A percentile compares a stretch with the other conserved stretches of the same genome.
phyloP scores from a whole-genome alignment of 2,329 filamentous ascomycete genomes.

The Trichophyton schoenleinii region DNA sequence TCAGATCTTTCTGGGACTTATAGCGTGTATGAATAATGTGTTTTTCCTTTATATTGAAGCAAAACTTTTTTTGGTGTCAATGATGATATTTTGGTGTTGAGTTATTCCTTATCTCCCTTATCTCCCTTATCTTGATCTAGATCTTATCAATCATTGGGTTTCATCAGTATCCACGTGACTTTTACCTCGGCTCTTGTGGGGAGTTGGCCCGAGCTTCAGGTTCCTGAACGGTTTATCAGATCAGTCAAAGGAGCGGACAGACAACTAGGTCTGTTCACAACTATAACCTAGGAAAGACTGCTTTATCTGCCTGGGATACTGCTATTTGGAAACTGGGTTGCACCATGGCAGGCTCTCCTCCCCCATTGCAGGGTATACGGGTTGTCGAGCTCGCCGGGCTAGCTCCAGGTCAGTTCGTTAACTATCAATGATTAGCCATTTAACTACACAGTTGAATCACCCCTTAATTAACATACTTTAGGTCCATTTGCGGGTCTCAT shows the following conservation, averaged over 20 bases:
- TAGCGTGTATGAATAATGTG: constrained; percentile 1
- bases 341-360: constrained; percentile 1
- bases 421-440: neutral
- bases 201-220: neutral
- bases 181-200: neutral
- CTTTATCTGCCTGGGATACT: neutral
- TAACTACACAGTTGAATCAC: neutral
- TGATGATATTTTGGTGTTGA: neutral
- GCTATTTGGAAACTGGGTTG: neutral
- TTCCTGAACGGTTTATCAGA: neutral
- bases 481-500: constrained; percentile 81
- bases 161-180: neutral
- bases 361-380: constrained; percentile 18
- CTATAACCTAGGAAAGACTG: neutral
- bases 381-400: constrained; percentile 20
- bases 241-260: neutral
- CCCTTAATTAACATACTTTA: constrained; percentile 23
- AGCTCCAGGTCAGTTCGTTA: constrained; percentile 17
- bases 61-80: neutral
- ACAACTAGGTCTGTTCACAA: neutral
- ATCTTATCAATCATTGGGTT: neutral
- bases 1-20: neutral
- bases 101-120: neutral
- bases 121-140: neutral
- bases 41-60: neutral